Evolutionary conservation across 768 basidiomycete species (phyloP).

Genomic region (Hericium alpestre): DNA sequence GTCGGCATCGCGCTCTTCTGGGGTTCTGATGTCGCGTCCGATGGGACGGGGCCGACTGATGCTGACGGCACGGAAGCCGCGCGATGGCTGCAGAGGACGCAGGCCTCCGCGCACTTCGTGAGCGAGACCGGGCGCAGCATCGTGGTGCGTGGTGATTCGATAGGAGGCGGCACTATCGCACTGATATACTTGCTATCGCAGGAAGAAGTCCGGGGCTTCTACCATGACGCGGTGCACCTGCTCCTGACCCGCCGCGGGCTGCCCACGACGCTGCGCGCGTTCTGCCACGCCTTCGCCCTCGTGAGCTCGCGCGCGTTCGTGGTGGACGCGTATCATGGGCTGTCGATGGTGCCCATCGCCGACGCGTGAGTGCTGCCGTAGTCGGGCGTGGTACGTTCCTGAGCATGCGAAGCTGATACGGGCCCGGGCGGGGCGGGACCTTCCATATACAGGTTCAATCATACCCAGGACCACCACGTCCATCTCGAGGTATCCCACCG

Average conservation of each 20-base stretch:
- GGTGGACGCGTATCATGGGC: constrained; percentile 69
- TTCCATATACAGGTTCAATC: constrained; percentile 51
- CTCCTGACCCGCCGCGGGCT: constrained; percentile 14
- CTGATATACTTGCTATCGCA: background rate
- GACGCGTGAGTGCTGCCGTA: constrained; percentile 48
- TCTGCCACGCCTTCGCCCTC: constrained; percentile 47
- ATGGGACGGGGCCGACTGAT: background rate
- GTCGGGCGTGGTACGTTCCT: background rate
- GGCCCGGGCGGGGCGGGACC: constrained; percentile 1
- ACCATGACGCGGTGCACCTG: constrained; percentile 7
- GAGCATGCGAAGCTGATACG: background rate
- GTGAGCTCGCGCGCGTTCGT: constrained; percentile 79
- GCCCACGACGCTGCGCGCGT: constrained; percentile 27
- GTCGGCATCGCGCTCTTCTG: constrained; percentile 19
- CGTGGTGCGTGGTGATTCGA: background rate
- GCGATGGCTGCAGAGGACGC: constrained; percentile 9
- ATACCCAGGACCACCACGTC: constrained; percentile 54
- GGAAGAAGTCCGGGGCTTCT: constrained; percentile 8
- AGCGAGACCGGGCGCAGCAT: background rate
- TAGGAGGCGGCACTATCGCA: background rate
- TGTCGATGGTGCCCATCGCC: constrained; percentile 79
- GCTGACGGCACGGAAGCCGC: constrained; percentile 8
- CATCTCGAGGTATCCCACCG: constrained; percentile 52
- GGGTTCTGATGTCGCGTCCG: constrained; percentile 3
- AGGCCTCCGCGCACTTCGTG: constrained; percentile 4